These are phyloP conservation scores for Lablab purpureus DNA, from an alignment of 306 rosid genomes.

Conservation along the genomic window DNA sequence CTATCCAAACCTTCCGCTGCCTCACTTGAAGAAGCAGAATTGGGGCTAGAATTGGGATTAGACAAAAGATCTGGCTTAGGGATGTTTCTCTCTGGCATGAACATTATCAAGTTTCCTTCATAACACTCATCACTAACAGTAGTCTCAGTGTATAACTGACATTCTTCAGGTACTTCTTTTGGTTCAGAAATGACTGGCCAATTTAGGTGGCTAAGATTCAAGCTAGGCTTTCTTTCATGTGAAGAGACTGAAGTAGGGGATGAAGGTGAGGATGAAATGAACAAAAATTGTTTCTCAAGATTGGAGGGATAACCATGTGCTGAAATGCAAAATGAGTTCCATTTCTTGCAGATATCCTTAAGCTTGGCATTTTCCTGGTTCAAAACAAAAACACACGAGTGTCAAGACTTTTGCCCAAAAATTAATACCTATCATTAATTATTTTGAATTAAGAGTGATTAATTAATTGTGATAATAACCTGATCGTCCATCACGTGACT, in stretches of 20 bases:
- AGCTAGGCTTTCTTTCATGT: slow-evolving; percentile 21
- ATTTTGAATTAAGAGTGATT: background rate
- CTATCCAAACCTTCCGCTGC: slow-evolving; percentile 59
- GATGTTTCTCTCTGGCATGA: slow-evolving; percentile 45
- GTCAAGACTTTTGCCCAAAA: background rate
- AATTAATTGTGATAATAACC: slow-evolving; percentile 32
- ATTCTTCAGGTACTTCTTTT: slow-evolving; percentile 54
- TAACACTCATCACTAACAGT: slow-evolving; percentile 16
- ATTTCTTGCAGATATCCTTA: slow-evolving; percentile 56
- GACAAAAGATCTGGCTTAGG: slow-evolving; percentile 71
- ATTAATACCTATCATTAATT: background rate
- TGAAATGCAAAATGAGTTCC: slow-evolving; percentile 67
- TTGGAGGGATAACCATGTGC: slow-evolving; percentile 48
- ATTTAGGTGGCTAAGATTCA: slow-evolving; percentile 2
- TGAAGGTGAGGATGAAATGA: slow-evolving; percentile 46
- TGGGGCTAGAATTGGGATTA: slow-evolving; percentile 79
- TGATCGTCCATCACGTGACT: slow-evolving; percentile 40
- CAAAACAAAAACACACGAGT: background rate
- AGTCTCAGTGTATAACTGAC: slow-evolving; percentile 53
- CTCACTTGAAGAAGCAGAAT: slow-evolving; percentile 79
- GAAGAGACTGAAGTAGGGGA: slow-evolving; percentile 38
- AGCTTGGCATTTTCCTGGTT: slow-evolving; percentile 53
- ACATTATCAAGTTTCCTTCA: slow-evolving; percentile 51
- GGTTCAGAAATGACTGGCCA: slow-evolving; percentile 47
- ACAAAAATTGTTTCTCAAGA: slow-evolving; percentile 41